Evolutionary conservation across 352 stramenopile genomes (phyloP).

Genomic region (Pilasporangium apinafurcum): DNA sequence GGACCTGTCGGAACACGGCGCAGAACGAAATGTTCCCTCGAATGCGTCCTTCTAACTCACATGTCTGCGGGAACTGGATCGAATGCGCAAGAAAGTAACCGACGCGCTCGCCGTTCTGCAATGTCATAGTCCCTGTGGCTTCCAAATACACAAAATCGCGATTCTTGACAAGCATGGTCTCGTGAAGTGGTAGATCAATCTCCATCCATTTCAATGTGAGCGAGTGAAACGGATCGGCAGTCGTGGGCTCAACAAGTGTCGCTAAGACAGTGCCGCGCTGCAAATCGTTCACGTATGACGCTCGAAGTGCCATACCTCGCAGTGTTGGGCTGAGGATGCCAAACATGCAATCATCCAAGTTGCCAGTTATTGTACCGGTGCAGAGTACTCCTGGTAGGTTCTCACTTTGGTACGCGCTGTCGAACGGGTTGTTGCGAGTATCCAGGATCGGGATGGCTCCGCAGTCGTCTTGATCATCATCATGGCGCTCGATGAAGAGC

Average conservation of each 20-base stretch:
- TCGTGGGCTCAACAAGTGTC: constrained; percentile 31
- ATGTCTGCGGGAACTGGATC: constrained; percentile 37
- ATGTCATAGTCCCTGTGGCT: constrained; percentile 31
- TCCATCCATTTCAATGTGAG: constrained; percentile 41
- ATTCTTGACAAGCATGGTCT: constrained; percentile 26
- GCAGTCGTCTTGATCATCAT: too few species aligned
- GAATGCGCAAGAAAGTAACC: constrained; percentile 45
- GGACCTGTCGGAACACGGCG: constrained; percentile 32
- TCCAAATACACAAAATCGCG: constrained; percentile 38
- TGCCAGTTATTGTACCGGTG: constrained; percentile 19
- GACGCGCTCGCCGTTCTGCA: constrained; percentile 32
- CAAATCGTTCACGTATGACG: constrained; percentile 36
- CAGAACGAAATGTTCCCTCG: constrained; percentile 36
- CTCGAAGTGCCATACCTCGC: constrained; percentile 23
- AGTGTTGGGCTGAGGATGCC: constrained; percentile 21
- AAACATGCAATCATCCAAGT: constrained; percentile 37
- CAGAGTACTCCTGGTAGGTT: too few species aligned
- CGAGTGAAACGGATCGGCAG: constrained; percentile 48
- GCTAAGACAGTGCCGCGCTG: constrained; percentile 33
- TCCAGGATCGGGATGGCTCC: too few species aligned
- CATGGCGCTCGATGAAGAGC: too few species aligned
- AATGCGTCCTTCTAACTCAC: constrained; percentile 25
- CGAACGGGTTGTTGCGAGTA: too few species aligned
- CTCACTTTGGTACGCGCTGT: too few species aligned
- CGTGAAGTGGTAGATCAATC: constrained; percentile 17